Evolutionary conservation across 2,329 filamentous ascomycete genomes (phyloP), one percentile per base, ranked within the genome.

Genomic region (Talaromyces sp.): DNA sequence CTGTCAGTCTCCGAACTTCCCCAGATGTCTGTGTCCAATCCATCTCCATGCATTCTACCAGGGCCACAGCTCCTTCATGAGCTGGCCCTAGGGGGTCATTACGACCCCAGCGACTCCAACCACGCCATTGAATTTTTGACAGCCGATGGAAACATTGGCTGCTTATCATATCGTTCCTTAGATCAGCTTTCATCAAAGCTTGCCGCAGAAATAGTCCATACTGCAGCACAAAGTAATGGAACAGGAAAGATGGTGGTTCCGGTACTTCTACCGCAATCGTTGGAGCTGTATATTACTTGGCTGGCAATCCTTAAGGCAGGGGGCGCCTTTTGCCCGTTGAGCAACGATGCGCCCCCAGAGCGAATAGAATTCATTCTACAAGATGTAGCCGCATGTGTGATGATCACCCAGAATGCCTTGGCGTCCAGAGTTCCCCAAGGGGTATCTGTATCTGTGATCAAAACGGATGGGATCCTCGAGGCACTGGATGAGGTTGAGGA

Each of bases 301-400:
- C 71, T 96, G 40, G 91, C 87, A 3, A 83, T 93, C 48, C 77
- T 96, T 42, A 91, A 92, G 70, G 86, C 86, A 11, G 92, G 92
- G 6, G 89, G 83, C 32, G 90, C 90, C 0, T 96, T 96, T 64
- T 96, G 91, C 60, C 91, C 92, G 0, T 75, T 97, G 51, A 88
- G 88, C 55, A 79, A 89, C 44, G 91, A 96, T 70, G 84, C 87
- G 0, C 92, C 92, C 0, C 70, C 78, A 3, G 90, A 96, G 48
- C 82, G 92, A 44, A 80, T 96, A 39, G 83, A 80, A 46, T 96
- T 96, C 68, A 92, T 96, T 45, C 72, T 92, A 14, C 70, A 82
- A n/a, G 91, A 97, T 77, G 83, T 95, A 35, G 77, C 79, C 10
- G 90, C 91, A 6, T 75, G 73, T 7, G 68, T 95, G 0, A 74